These are phyloP conservation scores for Onygenales sp. DNA, from an alignment of 2,329 filamentous ascomycete genomes.

Conservation along the genomic window DNA sequence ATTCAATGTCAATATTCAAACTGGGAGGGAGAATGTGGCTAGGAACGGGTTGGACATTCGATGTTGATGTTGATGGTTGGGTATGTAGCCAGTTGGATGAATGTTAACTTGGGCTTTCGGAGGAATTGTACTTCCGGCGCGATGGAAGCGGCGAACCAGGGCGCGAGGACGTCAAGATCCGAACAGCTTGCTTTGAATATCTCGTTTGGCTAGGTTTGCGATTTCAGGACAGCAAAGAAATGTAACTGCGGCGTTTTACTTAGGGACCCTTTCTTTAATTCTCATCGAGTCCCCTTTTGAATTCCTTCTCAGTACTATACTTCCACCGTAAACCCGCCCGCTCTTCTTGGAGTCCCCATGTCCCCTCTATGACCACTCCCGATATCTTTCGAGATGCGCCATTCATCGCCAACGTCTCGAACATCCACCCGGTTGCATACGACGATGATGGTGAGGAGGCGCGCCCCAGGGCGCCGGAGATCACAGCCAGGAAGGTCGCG, in stretches of 20 bases:
- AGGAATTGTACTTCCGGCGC: no score
- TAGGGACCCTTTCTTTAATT: not conserved
- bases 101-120: no score
- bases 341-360: slow-evolving; percentile 24
- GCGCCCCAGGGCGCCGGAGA: slow-evolving; percentile 8
- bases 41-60: no score
- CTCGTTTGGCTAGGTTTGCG: no score
- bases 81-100: no score
- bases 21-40: no score
- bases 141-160: no score
- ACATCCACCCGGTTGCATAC: slow-evolving; percentile 21
- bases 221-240: not conserved
- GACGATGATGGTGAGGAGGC: slow-evolving; percentile 11
- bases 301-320: not conserved
- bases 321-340: not conserved
- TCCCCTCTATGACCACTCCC: slow-evolving; percentile 38
- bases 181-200: no score
- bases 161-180: not conserved
- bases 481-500: slow-evolving; percentile 22
- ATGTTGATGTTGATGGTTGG: no score
- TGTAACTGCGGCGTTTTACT: not conserved
- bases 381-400: slow-evolving; percentile 38
- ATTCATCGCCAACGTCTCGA: slow-evolving; percentile 37
- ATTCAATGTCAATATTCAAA: no score
- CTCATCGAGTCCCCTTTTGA: not conserved